These are phyloP conservation scores for Botryotinia globosa DNA, from an alignment of 2,329 filamentous ascomycete species.

Conservation along the genomic window DNA sequence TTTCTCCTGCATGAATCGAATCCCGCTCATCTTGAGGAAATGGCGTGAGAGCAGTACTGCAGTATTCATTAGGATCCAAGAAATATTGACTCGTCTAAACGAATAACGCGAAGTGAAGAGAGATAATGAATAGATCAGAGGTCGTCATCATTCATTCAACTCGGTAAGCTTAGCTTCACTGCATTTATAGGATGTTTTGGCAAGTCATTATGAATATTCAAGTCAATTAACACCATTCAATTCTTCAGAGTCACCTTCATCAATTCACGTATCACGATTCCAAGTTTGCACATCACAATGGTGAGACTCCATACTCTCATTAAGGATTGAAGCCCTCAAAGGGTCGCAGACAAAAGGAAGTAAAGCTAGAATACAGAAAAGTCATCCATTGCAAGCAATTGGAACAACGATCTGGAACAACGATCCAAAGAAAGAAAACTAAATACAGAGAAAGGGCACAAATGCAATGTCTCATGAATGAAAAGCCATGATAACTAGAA, in stretches of 20 bases:
- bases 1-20: background rate
- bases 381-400: conserved; percentile 4
- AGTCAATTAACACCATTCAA: background rate
- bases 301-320: background rate
- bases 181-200: background rate
- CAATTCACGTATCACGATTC: background rate
- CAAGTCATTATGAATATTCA: background rate
- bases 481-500: background rate
- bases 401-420: background rate
- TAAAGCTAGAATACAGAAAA: background rate
- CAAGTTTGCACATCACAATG: background rate
- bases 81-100: background rate
- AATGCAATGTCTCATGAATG: background rate
- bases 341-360: background rate
- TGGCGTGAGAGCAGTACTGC: background rate
- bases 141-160: background rate
- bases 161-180: background rate
- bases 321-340: background rate
- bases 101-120: background rate
- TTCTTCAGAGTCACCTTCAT: background rate
- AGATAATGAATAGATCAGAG: background rate
- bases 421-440: background rate
- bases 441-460: background rate
- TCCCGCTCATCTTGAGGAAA: background rate
- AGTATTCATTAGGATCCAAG: background rate